Evolutionary conservation across 805 yeast genomes (phyloP).

Genomic region (Ogataea haglerorum): DNA sequence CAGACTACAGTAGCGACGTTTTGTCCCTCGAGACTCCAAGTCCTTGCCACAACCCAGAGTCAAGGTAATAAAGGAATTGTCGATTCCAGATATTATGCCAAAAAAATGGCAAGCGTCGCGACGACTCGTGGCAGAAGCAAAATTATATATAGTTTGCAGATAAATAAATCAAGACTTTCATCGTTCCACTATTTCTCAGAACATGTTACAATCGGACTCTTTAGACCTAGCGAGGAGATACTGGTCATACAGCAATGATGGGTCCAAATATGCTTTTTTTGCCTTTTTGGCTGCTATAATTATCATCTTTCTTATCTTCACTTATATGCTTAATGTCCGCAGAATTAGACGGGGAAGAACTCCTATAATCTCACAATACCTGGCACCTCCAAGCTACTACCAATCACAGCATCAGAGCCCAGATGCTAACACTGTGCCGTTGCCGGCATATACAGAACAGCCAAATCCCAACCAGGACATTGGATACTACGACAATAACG

Average conservation of each 20-base stretch:
- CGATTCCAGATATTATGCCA: not conserved
- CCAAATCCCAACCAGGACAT: constrained; percentile 68
- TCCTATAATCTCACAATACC: constrained; percentile 60
- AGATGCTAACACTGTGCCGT: constrained; percentile 43
- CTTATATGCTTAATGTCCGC: constrained; percentile 52
- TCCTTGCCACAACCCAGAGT: not conserved
- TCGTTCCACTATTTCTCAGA: not conserved
- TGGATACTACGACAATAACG: constrained; percentile 71
- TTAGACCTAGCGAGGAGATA: constrained; percentile 17
- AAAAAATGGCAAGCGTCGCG: not conserved
- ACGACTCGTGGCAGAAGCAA: constrained; percentile 1
- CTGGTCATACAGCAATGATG: constrained; percentile 11
- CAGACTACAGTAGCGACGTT: not conserved
- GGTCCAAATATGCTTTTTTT: constrained; percentile 64
- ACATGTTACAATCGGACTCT: constrained; percentile 1
- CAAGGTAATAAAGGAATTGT: not conserved
- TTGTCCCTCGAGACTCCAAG: no score
- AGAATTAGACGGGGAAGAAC: constrained; percentile 49
- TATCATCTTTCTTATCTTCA: constrained; percentile 44
- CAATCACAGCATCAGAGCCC: constrained; percentile 55
- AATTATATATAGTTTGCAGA: not conserved
- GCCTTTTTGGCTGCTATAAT: constrained; percentile 54
- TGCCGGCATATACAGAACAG: constrained; percentile 65
- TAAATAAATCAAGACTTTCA: constrained; percentile 1
- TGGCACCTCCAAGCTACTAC: constrained; percentile 65